A percentile compares a stretch with the other conserved stretches of the same genome.
Evolutionary conservation across 345 rosid genomes (phyloP).

Genomic region (Kandelia obovata): DNA sequence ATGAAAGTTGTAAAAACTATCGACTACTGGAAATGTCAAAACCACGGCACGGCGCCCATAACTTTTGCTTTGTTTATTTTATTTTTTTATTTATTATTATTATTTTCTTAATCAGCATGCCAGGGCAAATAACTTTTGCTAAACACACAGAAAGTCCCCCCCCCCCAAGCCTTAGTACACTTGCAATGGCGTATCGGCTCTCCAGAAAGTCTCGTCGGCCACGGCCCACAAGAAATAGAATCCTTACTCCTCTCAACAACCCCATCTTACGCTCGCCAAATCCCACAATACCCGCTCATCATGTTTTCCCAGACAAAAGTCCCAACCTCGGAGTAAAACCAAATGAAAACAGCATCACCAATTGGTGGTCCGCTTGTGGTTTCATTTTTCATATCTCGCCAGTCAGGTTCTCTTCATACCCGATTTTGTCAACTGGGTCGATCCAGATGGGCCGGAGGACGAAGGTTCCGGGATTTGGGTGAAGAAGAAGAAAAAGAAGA

Average conservation of each 20-base stretch:
- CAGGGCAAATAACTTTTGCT: too few relatives aligned
- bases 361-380: conserved; percentile 9
- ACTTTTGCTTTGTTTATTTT: too few relatives aligned
- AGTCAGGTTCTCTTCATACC: conserved; percentile 26
- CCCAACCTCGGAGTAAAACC: neutral
- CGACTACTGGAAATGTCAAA: too few relatives aligned
- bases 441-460: conserved; percentile 21
- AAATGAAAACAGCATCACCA: neutral
- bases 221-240: neutral
- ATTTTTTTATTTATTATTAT: too few relatives aligned
- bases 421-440: conserved; percentile 24
- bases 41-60: too few relatives aligned
- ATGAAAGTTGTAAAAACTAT: too few relatives aligned
- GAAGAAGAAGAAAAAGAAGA: conserved; percentile 13
- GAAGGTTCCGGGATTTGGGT: conserved; percentile 11
- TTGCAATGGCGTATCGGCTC: conserved; percentile 8
- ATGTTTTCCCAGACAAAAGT: neutral
- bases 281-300: neutral
- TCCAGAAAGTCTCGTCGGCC: conserved; percentile 12
- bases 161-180: neutral
- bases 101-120: too few relatives aligned
- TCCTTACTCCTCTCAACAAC: conserved; percentile 4
- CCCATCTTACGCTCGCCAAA: neutral
- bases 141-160: too few relatives aligned
- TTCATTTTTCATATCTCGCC: conserved; percentile 39